These are phyloP conservation scores for Nasturtium officinale DNA, from an alignment of 345 rosid species.

Conservation along the genomic window DNA sequence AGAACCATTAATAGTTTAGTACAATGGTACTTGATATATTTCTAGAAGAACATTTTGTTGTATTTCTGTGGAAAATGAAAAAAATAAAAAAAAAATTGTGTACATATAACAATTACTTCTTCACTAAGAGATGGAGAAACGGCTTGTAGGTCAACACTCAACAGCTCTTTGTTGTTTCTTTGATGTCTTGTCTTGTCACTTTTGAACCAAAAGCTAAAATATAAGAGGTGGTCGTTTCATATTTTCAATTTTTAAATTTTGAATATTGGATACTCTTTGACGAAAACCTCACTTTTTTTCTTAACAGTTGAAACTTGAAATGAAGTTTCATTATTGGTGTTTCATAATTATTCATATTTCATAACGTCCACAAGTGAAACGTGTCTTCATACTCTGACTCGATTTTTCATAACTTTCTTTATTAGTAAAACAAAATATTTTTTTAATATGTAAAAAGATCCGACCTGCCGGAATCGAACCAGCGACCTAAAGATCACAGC, in stretches of 20 bases:
- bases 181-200: conserved; percentile 34
- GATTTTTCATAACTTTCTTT: not conserved
- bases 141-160: conserved; percentile 40
- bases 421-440: not conserved
- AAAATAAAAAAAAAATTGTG: not conserved
- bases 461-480: conserved; percentile 49
- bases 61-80: not conserved
- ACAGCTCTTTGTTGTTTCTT: conserved; percentile 32
- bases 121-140: conserved; percentile 42
- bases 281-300: conserved; percentile 29
- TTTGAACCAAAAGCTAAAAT: conserved; percentile 35
- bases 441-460: not conserved
- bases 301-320: conserved; percentile 20
- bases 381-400: conserved; percentile 6
- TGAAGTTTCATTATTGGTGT: conserved; percentile 31
- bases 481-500: conserved; percentile 63
- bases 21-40: not conserved
- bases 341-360: conserved; percentile 3
- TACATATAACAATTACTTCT: conserved; percentile 31
- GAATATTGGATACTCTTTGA: conserved; percentile 40
- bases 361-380: conserved; percentile 36
- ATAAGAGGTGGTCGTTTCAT: conserved; percentile 26
- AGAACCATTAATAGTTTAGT: not conserved
- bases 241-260: not conserved
- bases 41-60: conserved; percentile 1